These are phyloP conservation scores for Trebouxia sp. DNA, from an alignment of 139 green algal species.

Conservation along the genomic window DNA sequence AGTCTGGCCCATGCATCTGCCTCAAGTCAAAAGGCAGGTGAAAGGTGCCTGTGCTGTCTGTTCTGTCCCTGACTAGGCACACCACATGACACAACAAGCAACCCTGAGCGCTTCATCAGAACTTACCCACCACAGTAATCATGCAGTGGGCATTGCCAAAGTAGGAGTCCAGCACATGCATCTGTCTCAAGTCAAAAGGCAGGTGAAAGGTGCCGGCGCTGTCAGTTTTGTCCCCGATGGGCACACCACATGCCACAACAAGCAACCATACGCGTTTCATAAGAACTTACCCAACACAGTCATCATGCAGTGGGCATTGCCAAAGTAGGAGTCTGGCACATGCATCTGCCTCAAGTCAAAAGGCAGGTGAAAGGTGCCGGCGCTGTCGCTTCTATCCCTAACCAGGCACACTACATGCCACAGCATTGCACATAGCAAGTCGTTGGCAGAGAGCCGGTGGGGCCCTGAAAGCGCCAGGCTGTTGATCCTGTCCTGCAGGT, in stretches of 20 bases:
- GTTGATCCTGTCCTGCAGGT: constrained; percentile 17
- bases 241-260: too few species aligned
- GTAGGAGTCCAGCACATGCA: too few species aligned
- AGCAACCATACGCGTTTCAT: too few species aligned
- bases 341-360: constrained; percentile 17
- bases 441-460: constrained; percentile 6
- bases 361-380: constrained; percentile 6
- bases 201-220: too few species aligned
- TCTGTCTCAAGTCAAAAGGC: too few species aligned
- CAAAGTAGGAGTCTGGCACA: constrained; percentile 23
- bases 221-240: too few species aligned
- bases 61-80: too few species aligned
- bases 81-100: too few species aligned
- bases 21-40: background rate
- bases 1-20: constrained; percentile 23
- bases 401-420: constrained; percentile 6
- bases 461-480: background rate
- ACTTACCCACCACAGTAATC: too few species aligned
- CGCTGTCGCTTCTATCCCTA: background rate
- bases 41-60: background rate
- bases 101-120: too few species aligned
- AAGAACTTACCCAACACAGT: too few species aligned
- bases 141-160: too few species aligned
- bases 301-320: constrained; percentile 5
- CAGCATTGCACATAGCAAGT: constrained; percentile 10